Base-by-base conservation (phyloP, 371 early-diverging fungal species). In the Choanephora cucurbitarum region DNA sequence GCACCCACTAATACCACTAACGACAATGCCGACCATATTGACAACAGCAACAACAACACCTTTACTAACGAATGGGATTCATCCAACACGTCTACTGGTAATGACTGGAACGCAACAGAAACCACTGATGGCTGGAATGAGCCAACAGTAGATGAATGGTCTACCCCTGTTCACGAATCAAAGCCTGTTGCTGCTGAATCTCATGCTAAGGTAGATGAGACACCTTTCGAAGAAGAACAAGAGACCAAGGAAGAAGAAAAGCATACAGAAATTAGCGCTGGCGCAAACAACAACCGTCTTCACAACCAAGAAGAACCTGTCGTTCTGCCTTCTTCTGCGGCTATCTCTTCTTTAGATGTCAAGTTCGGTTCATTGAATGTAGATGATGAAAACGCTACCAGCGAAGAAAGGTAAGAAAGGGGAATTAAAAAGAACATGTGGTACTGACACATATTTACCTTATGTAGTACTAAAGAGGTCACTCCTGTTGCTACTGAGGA, bases 341-440 rank as follows among this genome's bases (percentile, higher is more conserved):
- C 86, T n/a, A 64, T 90, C 10, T 83, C 85, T 46, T 72, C 86
- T 40, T 53, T 65, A 34, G 90, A 86, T 52, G 84, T 86, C 49
- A 92, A 88, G 64, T 95, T 91, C 79, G 95, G 89, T 28, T 90
- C 87, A 69, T 72, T 89, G 64, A 82, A 79, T 49, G 79, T 93
- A 58, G 69, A 70, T 37, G 59, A 68, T 17, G 59, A 59, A 15
- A 41, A 48, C 3, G 64, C 44, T 28, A 43, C 49, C 24, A 51
- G 53, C 47, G 70, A 69, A 39, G 39, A 54, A 48, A 48, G 19
- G 64, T 63, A 58, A 54, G 58, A 33, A 54, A 48, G 43, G 19
- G 64, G 57, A 55, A 54, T 51, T 50, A 1, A 17, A 18, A 44
- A 4, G 4, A 2, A 19, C 23, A 39, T 15, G 19, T 48, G 13